Evolutionary conservation across 305 asterid genomes (phyloP).

Genomic region (Fraxinus albicans): DNA sequence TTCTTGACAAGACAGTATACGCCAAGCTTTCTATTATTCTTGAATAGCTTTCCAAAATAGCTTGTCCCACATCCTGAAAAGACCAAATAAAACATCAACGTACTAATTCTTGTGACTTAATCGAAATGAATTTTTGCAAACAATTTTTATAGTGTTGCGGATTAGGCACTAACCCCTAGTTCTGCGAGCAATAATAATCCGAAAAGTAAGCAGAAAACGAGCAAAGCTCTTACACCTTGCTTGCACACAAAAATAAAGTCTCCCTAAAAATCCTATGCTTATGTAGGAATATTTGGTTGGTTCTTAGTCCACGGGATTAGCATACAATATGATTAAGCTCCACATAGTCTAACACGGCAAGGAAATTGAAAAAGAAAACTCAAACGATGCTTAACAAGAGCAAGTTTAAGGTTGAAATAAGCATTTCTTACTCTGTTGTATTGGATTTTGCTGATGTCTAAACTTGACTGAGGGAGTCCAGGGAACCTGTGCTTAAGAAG

Average conservation of each 20-base stretch:
- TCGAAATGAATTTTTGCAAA: neutral
- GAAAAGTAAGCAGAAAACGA: too few species aligned
- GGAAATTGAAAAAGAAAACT: neutral
- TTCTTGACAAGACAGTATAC: conserved; percentile 67
- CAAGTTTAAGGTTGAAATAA: neutral
- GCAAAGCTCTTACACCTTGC: neutral
- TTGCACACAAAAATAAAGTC: neutral
- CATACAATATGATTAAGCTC: neutral
- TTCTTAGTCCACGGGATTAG: neutral
- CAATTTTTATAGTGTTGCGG: neutral
- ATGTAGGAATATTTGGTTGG: neutral
- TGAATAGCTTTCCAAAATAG: conserved; percentile 89
- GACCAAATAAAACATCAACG: conserved; percentile 9
- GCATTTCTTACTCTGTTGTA: conserved; percentile 53
- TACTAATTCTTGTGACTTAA: neutral
- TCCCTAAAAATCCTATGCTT: neutral
- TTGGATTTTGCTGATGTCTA: conserved; percentile 90
- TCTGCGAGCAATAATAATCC: too few species aligned
- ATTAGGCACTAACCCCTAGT: too few species aligned
- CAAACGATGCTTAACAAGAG: neutral
- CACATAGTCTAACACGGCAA: neutral
- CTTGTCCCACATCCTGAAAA: conserved; percentile 88
- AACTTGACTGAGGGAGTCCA: conserved; percentile 75
- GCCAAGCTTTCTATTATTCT: conserved; percentile 90
- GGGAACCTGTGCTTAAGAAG: conserved; percentile 78